Conservation (phyloP, 2,329 filamentous ascomycete genomes). For the Sporothrix variecibatus region DNA sequence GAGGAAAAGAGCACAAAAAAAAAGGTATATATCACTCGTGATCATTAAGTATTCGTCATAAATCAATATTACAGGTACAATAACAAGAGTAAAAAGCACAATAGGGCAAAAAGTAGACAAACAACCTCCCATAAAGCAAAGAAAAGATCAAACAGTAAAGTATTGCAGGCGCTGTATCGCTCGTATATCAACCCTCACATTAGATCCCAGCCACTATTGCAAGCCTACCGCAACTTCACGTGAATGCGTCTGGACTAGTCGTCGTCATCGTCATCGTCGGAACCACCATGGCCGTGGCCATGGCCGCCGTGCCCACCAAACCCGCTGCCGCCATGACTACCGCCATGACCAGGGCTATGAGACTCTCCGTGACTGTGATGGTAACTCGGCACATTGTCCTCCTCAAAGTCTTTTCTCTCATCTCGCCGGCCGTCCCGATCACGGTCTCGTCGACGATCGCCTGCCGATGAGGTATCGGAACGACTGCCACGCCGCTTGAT, state of each 20-base stretch:
- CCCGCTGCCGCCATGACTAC: not conserved
- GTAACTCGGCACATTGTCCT: constrained; percentile 11
- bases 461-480: not conserved
- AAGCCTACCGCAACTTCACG: not conserved
- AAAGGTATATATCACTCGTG: not conserved
- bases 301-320: not conserved
- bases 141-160: not conserved
- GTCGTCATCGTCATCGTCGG: not conserved
- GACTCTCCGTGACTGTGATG: not conserved
- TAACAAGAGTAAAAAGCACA: not conserved
- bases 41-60: not conserved
- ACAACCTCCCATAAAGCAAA: not conserved
- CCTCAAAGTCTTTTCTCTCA: constrained; percentile 9
- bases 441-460: not conserved
- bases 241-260: not conserved
- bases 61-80: not conserved
- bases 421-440: not conserved
- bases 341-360: not conserved
- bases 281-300: not conserved
- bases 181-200: not conserved
- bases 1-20: not conserved
- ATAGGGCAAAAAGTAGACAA: not conserved
- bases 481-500: not conserved
- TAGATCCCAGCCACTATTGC: not conserved
- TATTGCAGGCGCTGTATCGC: not conserved